These are phyloP conservation scores for Trifolium fragiferum DNA, from an alignment of 306 rosid species.

Conservation along the genomic window DNA sequence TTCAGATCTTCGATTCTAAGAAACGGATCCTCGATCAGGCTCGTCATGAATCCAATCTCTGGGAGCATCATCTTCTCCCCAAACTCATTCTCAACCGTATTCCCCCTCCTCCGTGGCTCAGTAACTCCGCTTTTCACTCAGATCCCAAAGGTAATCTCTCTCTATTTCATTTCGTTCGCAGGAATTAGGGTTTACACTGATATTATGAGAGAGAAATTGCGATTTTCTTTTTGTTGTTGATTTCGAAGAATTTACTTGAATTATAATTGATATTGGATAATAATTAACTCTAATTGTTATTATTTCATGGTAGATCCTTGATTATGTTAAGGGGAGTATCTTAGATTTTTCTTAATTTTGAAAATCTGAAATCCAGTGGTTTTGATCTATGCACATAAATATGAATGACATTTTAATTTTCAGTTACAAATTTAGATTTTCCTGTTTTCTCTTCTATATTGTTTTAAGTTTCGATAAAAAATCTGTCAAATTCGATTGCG, in stretches of 20 bases:
- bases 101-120: slow-evolving; percentile 80
- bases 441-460: background rate
- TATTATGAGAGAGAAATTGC: background rate
- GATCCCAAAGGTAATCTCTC: slow-evolving; percentile 53
- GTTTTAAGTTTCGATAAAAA: background rate
- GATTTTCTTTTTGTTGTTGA: background rate
- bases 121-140: slow-evolving; percentile 45
- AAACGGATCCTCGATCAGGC: slow-evolving; percentile 72
- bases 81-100: slow-evolving; percentile 83
- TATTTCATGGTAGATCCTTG: slow-evolving; percentile 24
- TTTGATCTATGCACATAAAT: slow-evolving; percentile 9
- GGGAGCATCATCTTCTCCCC: slow-evolving; percentile 74
- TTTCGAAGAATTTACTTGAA: background rate
- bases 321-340: background rate
- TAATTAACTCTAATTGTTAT: slow-evolving; percentile 10
- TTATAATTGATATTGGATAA: background rate
- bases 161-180: background rate
- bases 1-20: slow-evolving; percentile 80
- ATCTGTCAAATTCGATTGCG: background rate
- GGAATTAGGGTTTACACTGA: slow-evolving; percentile 33
- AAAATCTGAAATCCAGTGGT: background rate
- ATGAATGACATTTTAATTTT: background rate
- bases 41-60: slow-evolving; percentile 64
- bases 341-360: slow-evolving; percentile 24
- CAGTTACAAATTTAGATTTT: background rate